Conservation (phyloP, 495 filamentous ascomycete species). For the Penicillium robsamsonii region DNA sequence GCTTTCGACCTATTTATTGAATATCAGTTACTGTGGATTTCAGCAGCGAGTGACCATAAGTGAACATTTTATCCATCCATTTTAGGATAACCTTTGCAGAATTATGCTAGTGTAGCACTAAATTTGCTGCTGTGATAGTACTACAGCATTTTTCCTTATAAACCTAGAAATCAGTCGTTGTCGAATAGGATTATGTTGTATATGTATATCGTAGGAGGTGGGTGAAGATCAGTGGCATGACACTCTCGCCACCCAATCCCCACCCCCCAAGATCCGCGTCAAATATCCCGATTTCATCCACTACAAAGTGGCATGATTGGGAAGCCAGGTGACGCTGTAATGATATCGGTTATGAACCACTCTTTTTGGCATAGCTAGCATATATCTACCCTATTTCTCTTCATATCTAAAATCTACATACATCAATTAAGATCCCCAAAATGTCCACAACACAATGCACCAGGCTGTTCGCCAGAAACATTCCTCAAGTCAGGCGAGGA, state of each 20-base stretch:
- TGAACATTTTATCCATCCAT: too few relatives aligned
- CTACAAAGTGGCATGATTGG: slow-evolving; percentile 5
- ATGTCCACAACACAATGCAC: slow-evolving; percentile 18
- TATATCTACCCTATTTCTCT: neutral
- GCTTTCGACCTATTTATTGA: too few relatives aligned
- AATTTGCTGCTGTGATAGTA: too few relatives aligned
- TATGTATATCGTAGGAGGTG: neutral
- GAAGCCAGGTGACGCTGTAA: slow-evolving; percentile 4
- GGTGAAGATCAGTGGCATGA: slow-evolving; percentile 6
- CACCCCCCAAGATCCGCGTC: neutral
- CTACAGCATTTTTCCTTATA: too few relatives aligned
- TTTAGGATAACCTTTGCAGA: too few relatives aligned
- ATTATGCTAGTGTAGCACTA: too few relatives aligned
- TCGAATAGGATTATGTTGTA: too few relatives aligned
- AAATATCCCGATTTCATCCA: slow-evolving; percentile 3
- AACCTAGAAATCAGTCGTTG: too few relatives aligned
- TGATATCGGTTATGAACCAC: neutral
- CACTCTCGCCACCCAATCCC: slow-evolving; percentile 3
- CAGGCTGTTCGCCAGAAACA: slow-evolving; percentile 15
- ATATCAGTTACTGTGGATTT: too few relatives aligned
- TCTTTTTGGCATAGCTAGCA: neutral
- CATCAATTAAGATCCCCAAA: neutral
- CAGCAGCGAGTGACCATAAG: too few relatives aligned
- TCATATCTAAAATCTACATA: neutral
- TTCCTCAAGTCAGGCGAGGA: slow-evolving; percentile 14